A percentile compares a stretch with the other conserved stretches of the same genome.
phyloP scores from a whole-genome alignment of 78 protist species.

The Dictyostelium intermedium region DNA sequence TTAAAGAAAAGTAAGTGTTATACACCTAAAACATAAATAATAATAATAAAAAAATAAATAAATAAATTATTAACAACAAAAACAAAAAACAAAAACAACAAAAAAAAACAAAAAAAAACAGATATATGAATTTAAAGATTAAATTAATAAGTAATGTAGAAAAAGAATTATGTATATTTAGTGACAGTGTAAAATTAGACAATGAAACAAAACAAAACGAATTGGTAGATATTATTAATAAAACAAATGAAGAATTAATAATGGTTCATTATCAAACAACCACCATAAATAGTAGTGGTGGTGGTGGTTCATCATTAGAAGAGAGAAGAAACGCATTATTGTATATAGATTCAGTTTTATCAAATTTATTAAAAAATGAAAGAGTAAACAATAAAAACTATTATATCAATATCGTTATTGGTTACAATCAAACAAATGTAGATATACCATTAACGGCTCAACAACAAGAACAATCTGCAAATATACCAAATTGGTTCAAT shows the following conservation, averaged over 20 bases:
- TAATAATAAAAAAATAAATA: too few species aligned
- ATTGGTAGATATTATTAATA: not conserved
- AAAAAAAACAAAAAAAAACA: not conserved
- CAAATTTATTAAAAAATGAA: not conserved
- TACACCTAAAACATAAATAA: too few species aligned
- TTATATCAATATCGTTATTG: not conserved
- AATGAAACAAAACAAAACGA: not conserved
- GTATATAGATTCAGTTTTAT: not conserved
- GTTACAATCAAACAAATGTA: not conserved
- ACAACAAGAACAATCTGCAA: not conserved
- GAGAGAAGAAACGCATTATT: not conserved
- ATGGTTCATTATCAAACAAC: not conserved
- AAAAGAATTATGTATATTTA: not conserved
- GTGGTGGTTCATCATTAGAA: not conserved
- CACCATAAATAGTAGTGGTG: too few species aligned
- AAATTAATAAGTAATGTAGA: conserved; percentile 11
- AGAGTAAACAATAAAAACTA: not conserved
- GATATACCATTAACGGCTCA: conserved; percentile 22
- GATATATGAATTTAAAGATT: conserved; percentile 32
- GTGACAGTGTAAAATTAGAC: not conserved
- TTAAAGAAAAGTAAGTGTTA: conserved; percentile 49
- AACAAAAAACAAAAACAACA: too few species aligned
- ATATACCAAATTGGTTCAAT: not conserved
- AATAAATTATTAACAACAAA: not conserved
- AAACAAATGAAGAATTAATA: not conserved